Evolutionary conservation across 2,329 filamentous ascomycete species (phyloP).

Genomic region (Cercospora sp.): DNA sequence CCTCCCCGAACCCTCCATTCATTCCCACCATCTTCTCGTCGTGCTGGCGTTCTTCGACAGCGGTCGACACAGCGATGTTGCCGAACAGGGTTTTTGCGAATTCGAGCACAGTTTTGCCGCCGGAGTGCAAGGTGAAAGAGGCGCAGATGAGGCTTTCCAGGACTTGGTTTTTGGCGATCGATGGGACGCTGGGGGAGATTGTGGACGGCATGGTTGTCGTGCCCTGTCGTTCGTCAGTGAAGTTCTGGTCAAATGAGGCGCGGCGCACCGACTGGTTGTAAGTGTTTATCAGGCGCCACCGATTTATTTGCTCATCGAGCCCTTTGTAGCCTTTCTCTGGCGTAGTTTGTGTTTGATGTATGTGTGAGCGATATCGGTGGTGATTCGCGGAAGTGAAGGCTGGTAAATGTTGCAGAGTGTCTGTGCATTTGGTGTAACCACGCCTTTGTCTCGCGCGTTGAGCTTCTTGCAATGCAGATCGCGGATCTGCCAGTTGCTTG

Average conservation of each 20-base stretch:
- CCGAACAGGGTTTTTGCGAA: constrained; percentile 16
- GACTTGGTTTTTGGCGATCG: constrained; percentile 12
- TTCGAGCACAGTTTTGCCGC: constrained; percentile 19
- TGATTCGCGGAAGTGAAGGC: neutral
- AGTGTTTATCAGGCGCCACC: neutral
- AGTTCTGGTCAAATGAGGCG: neutral
- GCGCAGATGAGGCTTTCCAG: constrained; percentile 15
- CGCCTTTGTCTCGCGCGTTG: neutral
- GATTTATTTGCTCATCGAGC: neutral
- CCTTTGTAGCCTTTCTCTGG: neutral
- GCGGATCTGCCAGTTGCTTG: neutral
- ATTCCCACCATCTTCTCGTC: constrained; percentile 20
- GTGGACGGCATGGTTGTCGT: constrained; percentile 10
- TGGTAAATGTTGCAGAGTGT: neutral
- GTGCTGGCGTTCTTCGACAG: constrained; percentile 12
- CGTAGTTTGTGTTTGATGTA: neutral
- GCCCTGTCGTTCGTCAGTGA: neutral
- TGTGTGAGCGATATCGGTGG: neutral
- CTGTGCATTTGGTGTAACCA: constrained; percentile 1
- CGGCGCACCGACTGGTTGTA: neutral
- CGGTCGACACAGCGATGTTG: constrained; percentile 7
- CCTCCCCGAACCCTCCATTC: constrained; percentile 20
- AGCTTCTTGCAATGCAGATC: neutral
- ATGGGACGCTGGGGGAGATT: constrained; percentile 9
- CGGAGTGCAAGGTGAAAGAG: constrained; percentile 16